Base-by-base conservation (phyloP, 495 filamentous ascomycete species). In the Sordaria brevicollis region DNA sequence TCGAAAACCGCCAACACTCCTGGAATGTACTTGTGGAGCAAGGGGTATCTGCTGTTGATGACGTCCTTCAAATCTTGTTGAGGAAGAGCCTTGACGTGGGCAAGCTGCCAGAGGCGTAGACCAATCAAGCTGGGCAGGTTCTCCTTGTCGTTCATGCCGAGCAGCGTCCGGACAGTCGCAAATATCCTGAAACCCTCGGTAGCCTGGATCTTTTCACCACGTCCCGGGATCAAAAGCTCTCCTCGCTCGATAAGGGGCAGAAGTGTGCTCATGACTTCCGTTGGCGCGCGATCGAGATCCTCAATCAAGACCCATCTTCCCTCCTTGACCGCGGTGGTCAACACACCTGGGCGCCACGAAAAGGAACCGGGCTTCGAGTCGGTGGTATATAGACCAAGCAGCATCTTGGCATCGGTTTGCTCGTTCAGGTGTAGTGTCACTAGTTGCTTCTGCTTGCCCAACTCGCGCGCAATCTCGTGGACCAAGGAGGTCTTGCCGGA, bases 231-330 rank as follows among this genome's bases (percentile, higher is more conserved):
- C 4, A 93, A 83, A 17, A 99, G 85, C 78, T 97, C 92, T 2
- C 92, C 86, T 54, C 90, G 86, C 76, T 98, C 94, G 71, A 98
- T 92, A 3, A 99, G 85, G 2, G 96, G 94, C 35, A 97, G 83
- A 39, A 99, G 86, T 3, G 92, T 91, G 76, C 93, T 93, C 77
- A 98, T 91, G 65, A 97, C 90, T 77, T 97, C 95, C 69, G 90
- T 93, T n/a, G 96, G 94, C 19, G 95, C 96, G 67, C 94, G 91
- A 77, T 99, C 92, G 34, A 99, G 84, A 77, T 99, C 96, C 81
- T 99, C 96, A 68, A 99, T 94, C 68, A 98, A 82, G 5, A 99
- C 89, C 96, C 95, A 98, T 75, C 93, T 87, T 54, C 96, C 96
- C 81, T 98, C 94, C 76, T 84, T 89, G 2, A 97, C 93, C 15